phyloP scores from a whole-genome alignment of 495 filamentous ascomycete genomes.

The Talaromyces stipitatus region DNA sequence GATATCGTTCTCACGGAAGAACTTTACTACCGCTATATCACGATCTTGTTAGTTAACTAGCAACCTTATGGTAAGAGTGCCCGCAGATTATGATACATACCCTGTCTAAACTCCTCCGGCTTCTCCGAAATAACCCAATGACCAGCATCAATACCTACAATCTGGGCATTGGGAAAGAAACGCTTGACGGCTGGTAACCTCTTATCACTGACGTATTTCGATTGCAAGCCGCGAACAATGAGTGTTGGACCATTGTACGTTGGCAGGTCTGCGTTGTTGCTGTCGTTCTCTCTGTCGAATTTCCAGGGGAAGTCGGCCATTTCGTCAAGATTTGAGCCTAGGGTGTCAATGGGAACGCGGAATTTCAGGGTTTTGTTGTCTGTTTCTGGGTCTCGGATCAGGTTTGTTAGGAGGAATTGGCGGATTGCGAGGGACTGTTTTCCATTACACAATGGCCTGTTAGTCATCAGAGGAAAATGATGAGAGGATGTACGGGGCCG shows the following conservation, averaged over 20 bases:
- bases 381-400: conserved; percentile 45
- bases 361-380: conserved; percentile 34
- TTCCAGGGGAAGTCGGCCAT: conserved; percentile 68
- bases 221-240: conserved; percentile 76
- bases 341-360: conserved; percentile 52
- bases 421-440: conserved; percentile 61
- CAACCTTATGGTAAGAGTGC: too few species aligned
- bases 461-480: not conserved
- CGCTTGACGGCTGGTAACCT: conserved; percentile 76
- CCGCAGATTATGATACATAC: too few species aligned
- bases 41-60: conserved; percentile 10
- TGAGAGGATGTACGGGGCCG: not conserved
- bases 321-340: conserved; percentile 50
- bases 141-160: conserved; percentile 78
- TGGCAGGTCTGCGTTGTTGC: conserved; percentile 33
- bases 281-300: conserved; percentile 38
- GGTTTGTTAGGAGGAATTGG: conserved; percentile 90
- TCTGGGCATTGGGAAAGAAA: conserved; percentile 78
- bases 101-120: conserved; percentile 75
- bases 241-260: conserved; percentile 71
- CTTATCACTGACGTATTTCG: conserved; percentile 81
- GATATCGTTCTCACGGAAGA: conserved; percentile 19
- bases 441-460: not conserved
- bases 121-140: conserved; percentile 96
- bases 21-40: conserved; percentile 31